These are phyloP conservation scores for Talaromyces sp. DNA, from an alignment of 2,329 filamentous ascomycete genomes.

Conservation along the genomic window DNA sequence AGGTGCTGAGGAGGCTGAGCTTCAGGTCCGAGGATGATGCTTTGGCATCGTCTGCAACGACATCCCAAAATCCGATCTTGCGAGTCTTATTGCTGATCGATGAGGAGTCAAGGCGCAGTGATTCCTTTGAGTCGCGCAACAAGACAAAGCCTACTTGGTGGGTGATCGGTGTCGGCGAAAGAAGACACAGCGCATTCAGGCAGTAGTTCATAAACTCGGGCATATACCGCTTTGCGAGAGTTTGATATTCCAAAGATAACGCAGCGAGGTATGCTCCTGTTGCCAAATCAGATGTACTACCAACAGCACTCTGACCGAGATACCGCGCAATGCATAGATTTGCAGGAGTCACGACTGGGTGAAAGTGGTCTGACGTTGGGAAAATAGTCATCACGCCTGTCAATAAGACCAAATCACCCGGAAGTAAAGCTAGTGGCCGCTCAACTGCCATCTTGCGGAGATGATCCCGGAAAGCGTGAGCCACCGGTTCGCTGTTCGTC, in stretches of 20 bases:
- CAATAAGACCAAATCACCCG: constrained; percentile 79
- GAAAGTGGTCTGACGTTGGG: constrained; percentile 95
- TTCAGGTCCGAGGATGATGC: constrained; percentile 49
- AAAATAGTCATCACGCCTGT: constrained; percentile 83
- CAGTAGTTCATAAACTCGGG: constrained; percentile 84
- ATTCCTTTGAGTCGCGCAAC: constrained; percentile 55
- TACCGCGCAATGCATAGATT: constrained; percentile 81
- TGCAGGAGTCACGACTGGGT: constrained; percentile 88
- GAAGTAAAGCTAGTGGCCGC: constrained; percentile 51
- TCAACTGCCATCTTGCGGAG: constrained; percentile 58
- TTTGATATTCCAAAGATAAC: constrained; percentile 78
- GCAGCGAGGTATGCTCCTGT: constrained; percentile 77
- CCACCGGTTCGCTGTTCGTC: constrained; percentile 75
- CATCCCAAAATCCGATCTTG: constrained; percentile 62
- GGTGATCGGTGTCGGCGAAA: constrained; percentile 58
- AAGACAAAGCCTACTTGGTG: constrained; percentile 59
- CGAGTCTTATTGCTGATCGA: constrained; percentile 39
- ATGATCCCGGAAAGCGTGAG: constrained; percentile 72
- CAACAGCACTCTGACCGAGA: constrained; percentile 72
- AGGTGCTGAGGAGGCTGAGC: constrained; percentile 61
- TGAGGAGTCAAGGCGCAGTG: constrained; percentile 50
- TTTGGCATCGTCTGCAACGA: constrained; percentile 36
- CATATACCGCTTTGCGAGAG: constrained; percentile 78
- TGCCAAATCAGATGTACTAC: constrained; percentile 64
- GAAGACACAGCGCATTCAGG: constrained; percentile 67